phyloP scores from a whole-genome alignment of 2,329 filamentous ascomycete species.

The Cylindrodendrum hubeiense region DNA sequence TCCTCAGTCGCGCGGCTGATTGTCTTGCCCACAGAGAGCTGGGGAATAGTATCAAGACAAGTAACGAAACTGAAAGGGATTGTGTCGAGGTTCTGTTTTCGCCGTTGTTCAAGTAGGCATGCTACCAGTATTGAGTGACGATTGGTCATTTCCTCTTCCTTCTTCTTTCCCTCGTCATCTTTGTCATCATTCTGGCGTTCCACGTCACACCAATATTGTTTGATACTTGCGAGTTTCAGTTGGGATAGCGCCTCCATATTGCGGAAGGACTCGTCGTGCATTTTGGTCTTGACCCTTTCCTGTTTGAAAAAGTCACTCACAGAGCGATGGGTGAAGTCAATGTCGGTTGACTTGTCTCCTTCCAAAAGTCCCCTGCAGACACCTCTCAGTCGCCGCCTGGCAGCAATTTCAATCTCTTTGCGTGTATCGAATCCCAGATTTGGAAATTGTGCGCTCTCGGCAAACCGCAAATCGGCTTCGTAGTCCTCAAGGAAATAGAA shows the following conservation, averaged over 20 bases:
- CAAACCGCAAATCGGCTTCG: background rate
- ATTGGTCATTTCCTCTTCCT: background rate
- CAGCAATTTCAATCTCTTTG: background rate
- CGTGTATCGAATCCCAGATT: background rate
- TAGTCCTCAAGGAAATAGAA: background rate
- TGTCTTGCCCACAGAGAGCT: background rate
- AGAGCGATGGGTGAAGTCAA: background rate
- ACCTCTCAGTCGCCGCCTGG: background rate
- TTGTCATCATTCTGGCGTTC: background rate
- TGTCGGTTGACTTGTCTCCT: background rate
- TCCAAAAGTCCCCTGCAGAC: background rate
- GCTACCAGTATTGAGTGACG: background rate
- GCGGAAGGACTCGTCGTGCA: background rate
- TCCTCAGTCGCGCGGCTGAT: background rate
- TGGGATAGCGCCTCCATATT: background rate
- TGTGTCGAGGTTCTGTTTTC: background rate
- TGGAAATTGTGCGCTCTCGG: background rate
- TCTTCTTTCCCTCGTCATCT: background rate
- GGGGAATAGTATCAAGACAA: background rate
- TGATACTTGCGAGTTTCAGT: background rate
- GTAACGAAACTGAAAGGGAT: background rate
- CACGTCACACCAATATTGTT: background rate
- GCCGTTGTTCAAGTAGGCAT: background rate
- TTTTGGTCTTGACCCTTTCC: background rate
- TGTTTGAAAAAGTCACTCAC: background rate